phyloP scores from a whole-genome alignment of 2,329 filamentous ascomycete species.

The Exophiala alcalophila region DNA sequence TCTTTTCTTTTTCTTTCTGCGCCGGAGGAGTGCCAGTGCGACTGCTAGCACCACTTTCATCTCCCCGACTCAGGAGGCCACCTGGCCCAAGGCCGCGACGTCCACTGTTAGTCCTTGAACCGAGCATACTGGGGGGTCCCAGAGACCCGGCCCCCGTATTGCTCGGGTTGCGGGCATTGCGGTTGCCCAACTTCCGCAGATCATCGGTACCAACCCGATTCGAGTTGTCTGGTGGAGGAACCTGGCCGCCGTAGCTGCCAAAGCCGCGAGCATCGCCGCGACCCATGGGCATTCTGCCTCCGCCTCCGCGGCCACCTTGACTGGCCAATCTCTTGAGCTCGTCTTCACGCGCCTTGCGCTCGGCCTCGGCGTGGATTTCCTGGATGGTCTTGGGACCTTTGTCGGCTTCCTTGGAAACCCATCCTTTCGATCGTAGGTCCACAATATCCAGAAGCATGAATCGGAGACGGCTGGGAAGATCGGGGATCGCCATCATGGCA shows the following conservation, averaged over 20 bases:
- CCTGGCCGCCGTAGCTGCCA: slow-evolving; percentile 64
- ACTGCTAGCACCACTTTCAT: slow-evolving; percentile 84
- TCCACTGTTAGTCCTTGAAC: slow-evolving; percentile 86
- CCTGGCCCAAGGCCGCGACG: slow-evolving; percentile 72
- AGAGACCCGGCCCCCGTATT: slow-evolving; percentile 57
- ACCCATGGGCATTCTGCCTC: slow-evolving; percentile 68
- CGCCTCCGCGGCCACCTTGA: slow-evolving; percentile 56
- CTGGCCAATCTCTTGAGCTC: slow-evolving; percentile 61
- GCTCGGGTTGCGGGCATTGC: slow-evolving; percentile 63
- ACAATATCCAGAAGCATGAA: slow-evolving; percentile 97
- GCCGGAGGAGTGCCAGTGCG: slow-evolving; percentile 82
- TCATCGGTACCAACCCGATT: slow-evolving; percentile 92
- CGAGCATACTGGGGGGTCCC: slow-evolving; percentile 83
- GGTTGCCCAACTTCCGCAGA: slow-evolving; percentile 72
- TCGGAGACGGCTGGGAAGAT: slow-evolving; percentile 78
- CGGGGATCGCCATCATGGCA: slow-evolving; percentile 73
- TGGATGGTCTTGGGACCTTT: slow-evolving; percentile 97
- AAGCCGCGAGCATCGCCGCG: slow-evolving; percentile 86
- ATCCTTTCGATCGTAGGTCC: slow-evolving; percentile 73
- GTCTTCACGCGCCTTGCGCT: slow-evolving; percentile 74
- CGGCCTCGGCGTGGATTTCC: slow-evolving; percentile 79
- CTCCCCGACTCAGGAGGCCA: slow-evolving; percentile 67
- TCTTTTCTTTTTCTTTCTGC: slow-evolving; percentile 55
- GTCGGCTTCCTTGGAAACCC: slow-evolving; percentile 82
- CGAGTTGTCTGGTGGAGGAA: slow-evolving; percentile 63